These are phyloP conservation scores for Suillus subalutaceus DNA, from an alignment of 768 basidiomycete species.

Conservation along the genomic window DNA sequence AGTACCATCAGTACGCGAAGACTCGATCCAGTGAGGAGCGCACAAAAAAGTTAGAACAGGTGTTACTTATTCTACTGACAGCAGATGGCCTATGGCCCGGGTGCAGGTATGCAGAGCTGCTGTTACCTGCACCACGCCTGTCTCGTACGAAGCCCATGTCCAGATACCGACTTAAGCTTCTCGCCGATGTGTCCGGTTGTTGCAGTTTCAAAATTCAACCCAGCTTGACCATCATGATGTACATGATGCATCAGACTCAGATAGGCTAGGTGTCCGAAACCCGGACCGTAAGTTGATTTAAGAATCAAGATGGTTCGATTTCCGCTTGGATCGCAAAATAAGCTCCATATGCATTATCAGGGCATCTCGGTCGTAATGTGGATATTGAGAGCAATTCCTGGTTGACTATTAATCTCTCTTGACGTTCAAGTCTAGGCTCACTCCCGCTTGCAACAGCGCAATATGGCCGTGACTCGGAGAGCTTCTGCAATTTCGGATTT, in stretches of 20 bases:
- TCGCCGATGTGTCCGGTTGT: background rate
- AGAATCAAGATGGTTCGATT: background rate
- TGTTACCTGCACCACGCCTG: background rate
- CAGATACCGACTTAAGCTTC: background rate
- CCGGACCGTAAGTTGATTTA: background rate
- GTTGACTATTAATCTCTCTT: background rate
- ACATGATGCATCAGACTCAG: background rate
- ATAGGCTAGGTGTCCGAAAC: background rate
- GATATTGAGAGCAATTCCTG: background rate
- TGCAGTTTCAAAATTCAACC: background rate
- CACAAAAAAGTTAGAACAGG: no score
- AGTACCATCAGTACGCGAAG: no score
- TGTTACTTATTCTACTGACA: no score
- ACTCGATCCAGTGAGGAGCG: no score
- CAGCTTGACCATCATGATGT: background rate
- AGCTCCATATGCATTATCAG: background rate
- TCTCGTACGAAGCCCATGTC: background rate
- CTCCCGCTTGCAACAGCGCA: background rate
- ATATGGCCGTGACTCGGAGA: background rate
- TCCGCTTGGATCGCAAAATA: background rate
- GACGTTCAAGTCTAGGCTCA: background rate
- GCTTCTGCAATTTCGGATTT: background rate
- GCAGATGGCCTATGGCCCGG: no score
- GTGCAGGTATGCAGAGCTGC: background rate
- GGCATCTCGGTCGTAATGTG: background rate